Conservation (phyloP, 768 basidiomycete genomes). For the Termitomyces eurrhizus region DNA sequence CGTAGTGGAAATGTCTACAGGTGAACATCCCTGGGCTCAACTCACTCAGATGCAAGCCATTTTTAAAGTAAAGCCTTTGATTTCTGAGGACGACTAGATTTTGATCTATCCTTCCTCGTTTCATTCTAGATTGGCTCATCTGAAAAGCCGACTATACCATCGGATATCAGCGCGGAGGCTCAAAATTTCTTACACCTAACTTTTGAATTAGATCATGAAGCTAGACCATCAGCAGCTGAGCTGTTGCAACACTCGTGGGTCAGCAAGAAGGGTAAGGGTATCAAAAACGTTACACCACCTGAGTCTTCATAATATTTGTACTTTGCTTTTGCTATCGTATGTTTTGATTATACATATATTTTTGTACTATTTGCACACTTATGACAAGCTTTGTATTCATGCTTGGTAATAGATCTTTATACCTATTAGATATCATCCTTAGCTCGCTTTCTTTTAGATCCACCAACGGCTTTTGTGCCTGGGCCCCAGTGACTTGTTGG, state of each 20-base stretch:
- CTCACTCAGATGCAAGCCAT: constrained; percentile 99
- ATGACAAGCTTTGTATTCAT: not conserved
- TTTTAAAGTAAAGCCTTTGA: constrained; percentile 65
- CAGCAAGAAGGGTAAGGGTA: constrained; percentile 31
- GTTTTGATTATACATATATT: constrained; percentile 5
- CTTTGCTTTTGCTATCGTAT: constrained; percentile 9
- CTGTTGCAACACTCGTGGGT: constrained; percentile 78
- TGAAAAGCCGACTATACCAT: constrained; percentile 82
- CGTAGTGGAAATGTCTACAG: constrained; percentile 95
- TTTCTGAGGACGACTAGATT: not conserved
- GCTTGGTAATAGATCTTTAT: not conserved
- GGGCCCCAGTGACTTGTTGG: constrained; percentile 95
- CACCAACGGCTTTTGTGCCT: constrained; percentile 51
- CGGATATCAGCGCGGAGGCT: constrained; percentile 87
- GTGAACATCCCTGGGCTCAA: constrained; percentile 93
- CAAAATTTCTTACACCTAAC: constrained; percentile 83
- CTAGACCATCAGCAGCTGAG: constrained; percentile 74
- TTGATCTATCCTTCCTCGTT: not conserved
- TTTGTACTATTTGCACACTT: constrained; percentile 6
- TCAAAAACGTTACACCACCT: constrained; percentile 9
- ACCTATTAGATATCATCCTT: constrained; percentile 18
- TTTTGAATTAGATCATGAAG: constrained; percentile 81
- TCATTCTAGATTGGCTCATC: constrained; percentile 80
- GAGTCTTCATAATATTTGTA: constrained; percentile 8
- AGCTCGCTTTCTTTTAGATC: constrained; percentile 38